Percentiles rank a stretch among this genome's conserved stretches.
Conservation (phyloP, 139 green algal genomes). For the Tetradesmus lagerheimii region DNA sequence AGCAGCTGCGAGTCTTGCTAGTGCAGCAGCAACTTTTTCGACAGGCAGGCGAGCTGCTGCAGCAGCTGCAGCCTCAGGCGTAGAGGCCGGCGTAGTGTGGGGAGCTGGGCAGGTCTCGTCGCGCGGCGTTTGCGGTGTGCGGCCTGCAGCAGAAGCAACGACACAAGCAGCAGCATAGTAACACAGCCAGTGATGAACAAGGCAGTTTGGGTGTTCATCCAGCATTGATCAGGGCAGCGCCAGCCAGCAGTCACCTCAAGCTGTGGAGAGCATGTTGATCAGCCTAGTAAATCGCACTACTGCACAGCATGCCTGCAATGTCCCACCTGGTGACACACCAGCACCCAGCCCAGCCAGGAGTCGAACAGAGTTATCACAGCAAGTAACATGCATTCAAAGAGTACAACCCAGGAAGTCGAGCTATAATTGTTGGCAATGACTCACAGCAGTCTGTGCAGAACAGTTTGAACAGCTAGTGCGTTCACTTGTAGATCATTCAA, state of each 20-base stretch:
- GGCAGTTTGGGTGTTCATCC: background rate
- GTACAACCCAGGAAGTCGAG: too few relatives aligned
- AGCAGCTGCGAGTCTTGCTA: background rate
- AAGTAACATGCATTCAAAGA: too few relatives aligned
- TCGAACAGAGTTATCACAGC: too few relatives aligned
- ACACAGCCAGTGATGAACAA: background rate
- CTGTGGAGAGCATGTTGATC: background rate
- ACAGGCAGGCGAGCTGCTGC: background rate
- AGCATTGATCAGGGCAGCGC: too few relatives aligned
- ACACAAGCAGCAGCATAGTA: background rate
- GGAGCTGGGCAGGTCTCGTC: background rate
- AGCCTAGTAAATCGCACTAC: too few relatives aligned
- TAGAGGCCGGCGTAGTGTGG: background rate
- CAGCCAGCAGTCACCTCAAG: background rate
- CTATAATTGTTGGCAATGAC: too few relatives aligned
- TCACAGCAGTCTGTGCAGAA: too few relatives aligned
- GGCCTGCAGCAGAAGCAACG: background rate
- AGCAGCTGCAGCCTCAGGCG: conserved; percentile 5
- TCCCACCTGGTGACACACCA: too few relatives aligned
- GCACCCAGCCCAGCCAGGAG: too few relatives aligned
- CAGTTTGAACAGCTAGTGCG: too few relatives aligned
- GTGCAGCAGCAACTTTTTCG: conserved; percentile 2
- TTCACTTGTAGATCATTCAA: too few relatives aligned
- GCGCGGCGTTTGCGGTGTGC: background rate
- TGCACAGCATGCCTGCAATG: background rate